Base-by-base conservation (phyloP, 352 stramenopile species). In the Ophiocytium majus region DNA sequence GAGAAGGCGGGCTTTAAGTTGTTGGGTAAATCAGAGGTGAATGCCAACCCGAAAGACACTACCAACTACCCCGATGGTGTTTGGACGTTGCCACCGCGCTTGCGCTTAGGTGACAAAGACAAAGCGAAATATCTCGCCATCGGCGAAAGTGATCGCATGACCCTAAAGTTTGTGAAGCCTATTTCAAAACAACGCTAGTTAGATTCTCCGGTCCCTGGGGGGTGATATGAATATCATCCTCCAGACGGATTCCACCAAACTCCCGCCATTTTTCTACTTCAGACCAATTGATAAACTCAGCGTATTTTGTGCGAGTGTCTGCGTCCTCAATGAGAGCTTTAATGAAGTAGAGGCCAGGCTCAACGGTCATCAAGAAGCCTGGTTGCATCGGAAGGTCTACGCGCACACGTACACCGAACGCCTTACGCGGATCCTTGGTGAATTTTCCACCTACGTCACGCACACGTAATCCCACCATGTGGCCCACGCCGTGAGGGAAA, bases 11-110 rank as follows among this genome's bases (percentile, higher is more conserved):
- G 57, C 19, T 71, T 71, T 71, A 71, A 71, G 57, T 71, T 71
- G 23, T 23, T 71, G 57, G 57, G 28, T 23, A 71, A 71, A 71
- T 71, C 57, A 23, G 57, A 71, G 28, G 28, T 71, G 19, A 71
- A 71, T 71, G 57, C 57, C 57, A 71, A 71, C 57, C 57, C 57
- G 57, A 71, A 71, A 71, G 57, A 71, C 57, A 71, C 57, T 23
- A 28, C 57, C 19, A 28, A 71, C 28, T 71, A 71, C 28, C 19
- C 57, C 19, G 57, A 71, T 23, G 57, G 57, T 23, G 57, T 71
- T 28, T 71, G 57, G 57, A 71, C 57, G 19, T 28, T 71, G 23
- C 57, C 57, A 23, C 57, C 57, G 23, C 23, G 19, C 23, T 71
- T 23, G 19, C 57, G 57, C 19, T 28, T 71, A 28, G 57, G 57